These are phyloP conservation scores for Phytophthora foliorum DNA, from an alignment of 352 stramenopile species.

Conservation along the genomic window DNA sequence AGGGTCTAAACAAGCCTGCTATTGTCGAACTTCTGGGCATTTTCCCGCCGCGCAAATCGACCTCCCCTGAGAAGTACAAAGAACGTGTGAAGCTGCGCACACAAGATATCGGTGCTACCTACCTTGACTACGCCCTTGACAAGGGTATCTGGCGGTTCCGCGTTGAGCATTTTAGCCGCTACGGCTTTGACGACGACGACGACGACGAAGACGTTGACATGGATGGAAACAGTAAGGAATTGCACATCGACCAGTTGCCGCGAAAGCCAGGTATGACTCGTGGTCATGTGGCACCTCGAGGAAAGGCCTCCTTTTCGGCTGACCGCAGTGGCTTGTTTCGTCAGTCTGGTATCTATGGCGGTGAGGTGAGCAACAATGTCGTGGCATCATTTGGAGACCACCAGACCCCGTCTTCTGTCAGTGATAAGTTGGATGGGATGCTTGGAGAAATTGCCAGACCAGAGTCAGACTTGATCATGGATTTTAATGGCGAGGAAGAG, in stretches of 20 bases:
- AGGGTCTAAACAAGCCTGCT: conserved; percentile 80
- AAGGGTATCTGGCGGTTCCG: conserved; percentile 88
- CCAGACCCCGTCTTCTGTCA: conserved; percentile 14
- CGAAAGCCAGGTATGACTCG: conserved; percentile 44
- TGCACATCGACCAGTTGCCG: conserved; percentile 28
- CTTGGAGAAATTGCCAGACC: conserved; percentile 10
- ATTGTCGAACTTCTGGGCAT: conserved; percentile 83
- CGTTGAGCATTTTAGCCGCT: conserved; percentile 89
- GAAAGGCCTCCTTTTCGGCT: conserved; percentile 32
- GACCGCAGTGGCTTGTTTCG: conserved; percentile 53
- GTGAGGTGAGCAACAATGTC: conserved; percentile 27
- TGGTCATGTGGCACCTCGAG: conserved; percentile 25
- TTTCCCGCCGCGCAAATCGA: conserved; percentile 75
- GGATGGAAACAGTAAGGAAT: conserved; percentile 21
- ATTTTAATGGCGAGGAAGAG: conserved; percentile 34
- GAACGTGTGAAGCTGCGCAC: conserved; percentile 84
- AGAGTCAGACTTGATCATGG: conserved; percentile 17
- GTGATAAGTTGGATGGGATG: conserved; percentile 32
- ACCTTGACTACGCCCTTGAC: conserved; percentile 78
- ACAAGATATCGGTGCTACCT: conserved; percentile 79
- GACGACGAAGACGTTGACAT: conserved; percentile 71
- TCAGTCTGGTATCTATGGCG: conserved; percentile 55
- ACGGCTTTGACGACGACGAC: conserved; percentile 80
- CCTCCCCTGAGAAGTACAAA: conserved; percentile 70
- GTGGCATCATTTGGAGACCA: conserved; percentile 51